A percentile compares a stretch with the other conserved stretches of the same genome.
phyloP scores from a whole-genome alignment of 257 asterid genomes.

The Solanum chiquidenum region DNA sequence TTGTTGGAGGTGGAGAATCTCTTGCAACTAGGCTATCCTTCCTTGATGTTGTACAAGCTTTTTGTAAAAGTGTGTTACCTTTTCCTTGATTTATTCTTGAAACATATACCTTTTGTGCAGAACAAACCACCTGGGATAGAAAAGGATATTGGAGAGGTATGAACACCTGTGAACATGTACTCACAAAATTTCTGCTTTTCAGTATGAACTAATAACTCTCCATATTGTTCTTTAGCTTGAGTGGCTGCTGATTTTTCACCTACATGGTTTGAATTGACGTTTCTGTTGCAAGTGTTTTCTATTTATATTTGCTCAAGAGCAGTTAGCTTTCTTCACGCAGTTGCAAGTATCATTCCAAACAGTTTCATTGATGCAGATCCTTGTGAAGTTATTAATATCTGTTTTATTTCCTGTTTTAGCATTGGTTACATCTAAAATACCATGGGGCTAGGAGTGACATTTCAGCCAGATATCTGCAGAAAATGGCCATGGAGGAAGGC shows the following conservation, averaged over 20 bases:
- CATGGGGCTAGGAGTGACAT: constrained; percentile 43
- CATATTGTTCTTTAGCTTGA: neutral
- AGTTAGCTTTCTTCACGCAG: neutral
- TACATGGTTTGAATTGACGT: neutral
- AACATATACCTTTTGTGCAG: constrained; percentile 17
- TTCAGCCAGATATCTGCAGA: constrained; percentile 35
- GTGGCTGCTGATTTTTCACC: neutral
- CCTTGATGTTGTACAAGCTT: neutral
- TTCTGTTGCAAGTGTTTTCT: neutral
- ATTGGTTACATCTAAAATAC: constrained; percentile 70
- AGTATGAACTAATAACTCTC: neutral
- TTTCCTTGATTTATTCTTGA: neutral
- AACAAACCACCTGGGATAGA: constrained; percentile 17
- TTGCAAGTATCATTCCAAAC: neutral
- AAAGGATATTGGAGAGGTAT: constrained; percentile 45
- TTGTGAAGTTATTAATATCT: neutral
- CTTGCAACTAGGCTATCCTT: neutral
- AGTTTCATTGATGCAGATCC: neutral
- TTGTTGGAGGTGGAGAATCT: neutral
- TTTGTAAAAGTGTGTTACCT: neutral
- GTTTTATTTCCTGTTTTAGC: constrained; percentile 20
- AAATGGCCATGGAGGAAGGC: constrained; percentile 37
- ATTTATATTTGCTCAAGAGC: neutral
- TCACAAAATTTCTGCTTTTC: neutral
- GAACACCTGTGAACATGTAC: neutral